Conservation (phyloP, 768 basidiomycete genomes). For the Phanerochaete carnosa region DNA sequence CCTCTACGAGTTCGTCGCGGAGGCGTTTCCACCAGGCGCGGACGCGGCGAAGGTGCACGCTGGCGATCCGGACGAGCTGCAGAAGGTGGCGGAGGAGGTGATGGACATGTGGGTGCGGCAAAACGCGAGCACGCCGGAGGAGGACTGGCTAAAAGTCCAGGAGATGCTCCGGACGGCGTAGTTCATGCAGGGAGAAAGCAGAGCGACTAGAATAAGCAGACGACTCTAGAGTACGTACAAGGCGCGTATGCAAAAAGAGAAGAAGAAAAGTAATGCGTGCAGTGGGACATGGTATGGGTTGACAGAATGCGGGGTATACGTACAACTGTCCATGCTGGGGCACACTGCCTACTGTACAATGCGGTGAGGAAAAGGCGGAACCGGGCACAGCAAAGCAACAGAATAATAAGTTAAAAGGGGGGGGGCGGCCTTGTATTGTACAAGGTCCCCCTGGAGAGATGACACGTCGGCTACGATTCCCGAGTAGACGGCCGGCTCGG, state of each 20-base stretch:
- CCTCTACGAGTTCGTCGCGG: not conserved
- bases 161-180: not conserved
- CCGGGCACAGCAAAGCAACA: not conserved
- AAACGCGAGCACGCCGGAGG: not conserved
- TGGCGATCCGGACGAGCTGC: not conserved
- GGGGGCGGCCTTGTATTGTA: no score
- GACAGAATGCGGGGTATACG: not conserved
- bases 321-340: slow-evolving; percentile 2
- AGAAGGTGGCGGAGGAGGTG: not conserved
- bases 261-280: not conserved
- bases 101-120: not conserved
- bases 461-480: not conserved
- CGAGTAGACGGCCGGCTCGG: not conserved
- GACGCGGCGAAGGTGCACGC: not conserved
- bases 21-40: not conserved
- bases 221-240: not conserved
- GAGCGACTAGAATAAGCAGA: not conserved
- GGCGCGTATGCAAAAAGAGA: not conserved
- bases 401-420: not conserved
- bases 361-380: not conserved
- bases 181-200: not conserved
- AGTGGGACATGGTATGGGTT: not conserved
- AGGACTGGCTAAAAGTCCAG: not conserved
- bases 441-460: not conserved
- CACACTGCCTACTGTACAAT: slow-evolving; percentile 6